Base-by-base conservation (phyloP, 192 early-diverging fungal genomes). In the Oehlia diaphana region DNA sequence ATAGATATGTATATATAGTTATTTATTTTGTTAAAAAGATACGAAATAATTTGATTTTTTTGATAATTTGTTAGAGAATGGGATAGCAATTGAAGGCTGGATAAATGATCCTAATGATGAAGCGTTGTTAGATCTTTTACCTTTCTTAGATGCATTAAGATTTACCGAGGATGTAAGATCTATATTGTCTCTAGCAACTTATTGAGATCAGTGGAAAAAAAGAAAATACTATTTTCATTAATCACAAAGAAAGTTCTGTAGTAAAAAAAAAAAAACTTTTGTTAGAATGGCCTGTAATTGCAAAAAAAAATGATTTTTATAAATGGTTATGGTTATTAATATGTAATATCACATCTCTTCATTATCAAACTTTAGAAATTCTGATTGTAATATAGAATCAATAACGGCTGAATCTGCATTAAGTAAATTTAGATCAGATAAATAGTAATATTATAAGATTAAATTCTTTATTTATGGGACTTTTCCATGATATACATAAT, bases 41-140 rank as follows among this genome's bases (percentile, higher is more conserved):
- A 35, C 10, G 35, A 37, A 31, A 53, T 53, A 19, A 53, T 4
- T 58, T 63, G 67, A 12, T 61, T 47, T 79, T 63, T 28, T 72
- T 28, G 72, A 14, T 42, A 62, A 65, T 42, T 42, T 42, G 23
- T 63, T 66, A 95, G 96, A 96, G 63, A 97, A 97, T 81, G 95
- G 93, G 28, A 95, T 97, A 71, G 94, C 96, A 39, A 94, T 96
- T 61, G 89, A 93, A 76, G 90, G 87, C n/a, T 97, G 96, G 96
- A 92, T 94, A 49, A 87, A 82, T 79, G 91, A 95, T 79, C 83
- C 89, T 63, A 86, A 89, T 39, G 96, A 97, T 76, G 93, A 96
- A 80, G 92, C 90, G 7, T 83, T 97, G 47, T 86, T 97, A 76
- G 94, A 97, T 79, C 84, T 97, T 64, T 84, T 97, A 10, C 96